Evolutionary conservation across 1,139 yeast species (phyloP).

Genomic region (Yueomyces sp.): DNA sequence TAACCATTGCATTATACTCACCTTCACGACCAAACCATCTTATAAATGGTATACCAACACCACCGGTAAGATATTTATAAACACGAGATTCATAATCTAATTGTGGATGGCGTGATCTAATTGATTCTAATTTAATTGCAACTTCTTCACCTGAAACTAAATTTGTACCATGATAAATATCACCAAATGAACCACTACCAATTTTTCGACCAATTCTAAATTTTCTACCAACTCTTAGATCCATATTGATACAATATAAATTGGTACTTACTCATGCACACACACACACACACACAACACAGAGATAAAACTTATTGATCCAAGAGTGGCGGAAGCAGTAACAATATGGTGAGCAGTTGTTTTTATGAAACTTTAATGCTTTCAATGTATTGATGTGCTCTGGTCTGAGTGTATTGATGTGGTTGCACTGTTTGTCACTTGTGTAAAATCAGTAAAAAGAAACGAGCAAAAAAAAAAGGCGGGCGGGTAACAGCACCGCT

Average conservation of each 20-base stretch:
- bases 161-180: constrained; percentile 85
- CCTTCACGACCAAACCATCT: constrained; percentile 97
- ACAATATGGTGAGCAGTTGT: too few relatives aligned
- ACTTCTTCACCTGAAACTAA: constrained; percentile 95
- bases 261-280: too few relatives aligned
- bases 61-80: constrained; percentile 88
- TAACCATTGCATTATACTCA: constrained; percentile 94
- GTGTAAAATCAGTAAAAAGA: too few relatives aligned
- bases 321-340: too few relatives aligned
- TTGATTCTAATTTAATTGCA: constrained; percentile 87
- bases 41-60: constrained; percentile 93
- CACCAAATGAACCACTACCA: constrained; percentile 97
- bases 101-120: constrained; percentile 91
- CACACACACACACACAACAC: too few relatives aligned
- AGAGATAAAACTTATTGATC: too few relatives aligned
- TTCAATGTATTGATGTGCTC: too few relatives aligned
- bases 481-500: too few relatives aligned
- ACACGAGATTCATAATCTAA: constrained; percentile 94
- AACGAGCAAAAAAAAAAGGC: too few relatives aligned
- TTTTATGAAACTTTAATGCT: too few relatives aligned
- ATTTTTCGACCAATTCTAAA: constrained; percentile 92
- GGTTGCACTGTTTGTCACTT: too few relatives aligned
- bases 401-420: too few relatives aligned
- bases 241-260: background rate
- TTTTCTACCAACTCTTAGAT: constrained; percentile 75